phyloP scores from a whole-genome alignment of 148 eudicot species.

The Vaccinium myrtillus region DNA sequence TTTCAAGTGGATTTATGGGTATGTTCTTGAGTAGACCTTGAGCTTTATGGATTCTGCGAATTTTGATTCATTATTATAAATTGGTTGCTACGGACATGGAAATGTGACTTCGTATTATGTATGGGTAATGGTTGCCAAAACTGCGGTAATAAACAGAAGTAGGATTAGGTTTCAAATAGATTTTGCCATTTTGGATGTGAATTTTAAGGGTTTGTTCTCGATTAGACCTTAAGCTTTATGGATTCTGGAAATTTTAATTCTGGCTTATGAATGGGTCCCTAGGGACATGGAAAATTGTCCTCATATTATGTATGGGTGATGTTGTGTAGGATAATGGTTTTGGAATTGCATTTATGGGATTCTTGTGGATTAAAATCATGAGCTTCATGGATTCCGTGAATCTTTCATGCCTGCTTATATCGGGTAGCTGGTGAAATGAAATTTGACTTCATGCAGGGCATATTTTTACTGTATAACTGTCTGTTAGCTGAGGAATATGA shows the following conservation, averaged over 20 bases:
- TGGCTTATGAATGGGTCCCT: too few relatives aligned
- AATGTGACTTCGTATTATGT: background rate
- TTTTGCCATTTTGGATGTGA: background rate
- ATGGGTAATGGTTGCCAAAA: too few relatives aligned
- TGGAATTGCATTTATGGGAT: background rate
- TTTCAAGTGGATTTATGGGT: slow-evolving; percentile 1
- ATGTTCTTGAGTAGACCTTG: background rate
- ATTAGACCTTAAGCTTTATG: background rate
- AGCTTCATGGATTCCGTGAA: background rate
- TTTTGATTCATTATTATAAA: background rate
- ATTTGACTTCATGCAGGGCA: background rate
- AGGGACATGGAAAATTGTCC: too few relatives aligned
- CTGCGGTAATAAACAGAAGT: too few relatives aligned
- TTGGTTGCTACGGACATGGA: background rate
- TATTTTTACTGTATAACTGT: background rate
- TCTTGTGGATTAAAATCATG: background rate
- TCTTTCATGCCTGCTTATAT: background rate
- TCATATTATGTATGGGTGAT: background rate
- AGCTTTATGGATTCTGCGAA: background rate
- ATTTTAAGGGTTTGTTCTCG: background rate
- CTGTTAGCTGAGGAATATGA: background rate
- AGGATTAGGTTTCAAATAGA: background rate
- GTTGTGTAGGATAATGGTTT: background rate
- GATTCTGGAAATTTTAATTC: background rate
- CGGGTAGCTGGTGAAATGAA: background rate